These are phyloP conservation scores for Triglochin maritima DNA, from an alignment of 106 monocot genomes.

Conservation along the genomic window DNA sequence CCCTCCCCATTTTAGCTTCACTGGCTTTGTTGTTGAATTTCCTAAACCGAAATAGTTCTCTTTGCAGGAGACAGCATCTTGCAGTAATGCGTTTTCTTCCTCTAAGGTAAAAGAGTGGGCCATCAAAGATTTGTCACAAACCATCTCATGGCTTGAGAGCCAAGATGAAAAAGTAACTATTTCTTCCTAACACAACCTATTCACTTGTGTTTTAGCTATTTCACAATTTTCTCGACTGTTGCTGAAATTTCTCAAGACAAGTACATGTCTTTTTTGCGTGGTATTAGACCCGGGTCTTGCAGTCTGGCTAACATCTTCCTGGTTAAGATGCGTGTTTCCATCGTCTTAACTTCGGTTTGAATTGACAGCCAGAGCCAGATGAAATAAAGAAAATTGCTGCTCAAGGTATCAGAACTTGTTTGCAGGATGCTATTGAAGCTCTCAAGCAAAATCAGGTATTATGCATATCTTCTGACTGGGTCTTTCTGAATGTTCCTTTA, in stretches of 20 bases:
- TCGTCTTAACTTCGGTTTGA: neutral
- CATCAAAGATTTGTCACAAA: constrained; percentile 44
- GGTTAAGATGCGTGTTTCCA: neutral
- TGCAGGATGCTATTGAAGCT: constrained; percentile 86
- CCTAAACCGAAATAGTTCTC: neutral
- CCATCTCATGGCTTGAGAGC: constrained; percentile 72
- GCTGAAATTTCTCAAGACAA: neutral
- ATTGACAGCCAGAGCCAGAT: constrained; percentile 56
- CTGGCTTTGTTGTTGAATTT: neutral
- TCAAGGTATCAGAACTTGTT: constrained; percentile 84
- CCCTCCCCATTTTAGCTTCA: too few species aligned
- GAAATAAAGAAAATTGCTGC: constrained; percentile 74
- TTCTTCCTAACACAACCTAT: neutral
- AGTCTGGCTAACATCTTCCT: neutral
- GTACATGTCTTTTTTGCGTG: too few species aligned
- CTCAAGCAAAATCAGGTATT: constrained; percentile 56
- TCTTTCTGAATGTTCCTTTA: too few species aligned
- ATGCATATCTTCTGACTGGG: neutral
- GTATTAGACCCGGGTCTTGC: neutral
- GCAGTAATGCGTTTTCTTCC: constrained; percentile 25
- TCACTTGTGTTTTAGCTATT: neutral
- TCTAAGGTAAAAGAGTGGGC: constrained; percentile 69
- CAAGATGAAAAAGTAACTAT: constrained; percentile 76
- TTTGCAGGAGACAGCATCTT: constrained; percentile 2
- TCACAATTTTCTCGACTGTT: neutral